These are phyloP conservation scores for Asterochloris erici DNA, from an alignment of 139 green algal genomes.

Conservation along the genomic window DNA sequence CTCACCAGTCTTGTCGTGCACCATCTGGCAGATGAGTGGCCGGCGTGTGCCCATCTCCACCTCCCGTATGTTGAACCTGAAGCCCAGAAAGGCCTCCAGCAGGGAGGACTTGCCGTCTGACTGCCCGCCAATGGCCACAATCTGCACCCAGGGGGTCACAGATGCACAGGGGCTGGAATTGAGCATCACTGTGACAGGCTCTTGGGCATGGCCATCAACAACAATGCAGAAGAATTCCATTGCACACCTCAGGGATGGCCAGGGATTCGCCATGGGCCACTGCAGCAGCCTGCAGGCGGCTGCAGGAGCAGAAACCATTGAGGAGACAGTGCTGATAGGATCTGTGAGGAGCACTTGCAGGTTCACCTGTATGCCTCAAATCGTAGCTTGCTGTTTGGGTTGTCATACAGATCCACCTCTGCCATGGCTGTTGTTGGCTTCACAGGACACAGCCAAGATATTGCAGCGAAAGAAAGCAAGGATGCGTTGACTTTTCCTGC, in stretches of 20 bases:
- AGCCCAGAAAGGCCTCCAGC: conserved; percentile 88
- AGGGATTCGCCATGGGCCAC: conserved; percentile 72
- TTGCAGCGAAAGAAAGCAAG: too few relatives aligned
- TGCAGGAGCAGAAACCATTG: conserved; percentile 14
- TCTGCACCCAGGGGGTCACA: too few relatives aligned
- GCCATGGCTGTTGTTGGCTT: not conserved
- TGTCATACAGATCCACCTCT: conserved; percentile 60
- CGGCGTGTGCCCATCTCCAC: conserved; percentile 89
- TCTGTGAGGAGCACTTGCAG: not conserved
- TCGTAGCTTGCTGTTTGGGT: conserved; percentile 50
- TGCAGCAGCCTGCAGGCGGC: conserved; percentile 55
- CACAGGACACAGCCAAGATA: too few relatives aligned
- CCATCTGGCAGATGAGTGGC: conserved; percentile 53
- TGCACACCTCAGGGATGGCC: conserved; percentile 83
- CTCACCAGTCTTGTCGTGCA: conserved; percentile 70
- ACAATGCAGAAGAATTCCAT: too few relatives aligned
- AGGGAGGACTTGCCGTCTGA: conserved; percentile 87
- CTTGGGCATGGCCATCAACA: too few relatives aligned
- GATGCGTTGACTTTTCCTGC: too few relatives aligned
- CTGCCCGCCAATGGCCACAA: conserved; percentile 41
- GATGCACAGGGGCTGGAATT: not conserved
- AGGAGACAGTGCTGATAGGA: not conserved
- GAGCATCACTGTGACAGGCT: too few relatives aligned
- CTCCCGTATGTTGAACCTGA: conserved; percentile 48
- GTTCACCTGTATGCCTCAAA: conserved; percentile 72